Conservation (phyloP, 2,329 filamentous ascomycete genomes). For the Colletotrichum chrysophilum region DNA sequence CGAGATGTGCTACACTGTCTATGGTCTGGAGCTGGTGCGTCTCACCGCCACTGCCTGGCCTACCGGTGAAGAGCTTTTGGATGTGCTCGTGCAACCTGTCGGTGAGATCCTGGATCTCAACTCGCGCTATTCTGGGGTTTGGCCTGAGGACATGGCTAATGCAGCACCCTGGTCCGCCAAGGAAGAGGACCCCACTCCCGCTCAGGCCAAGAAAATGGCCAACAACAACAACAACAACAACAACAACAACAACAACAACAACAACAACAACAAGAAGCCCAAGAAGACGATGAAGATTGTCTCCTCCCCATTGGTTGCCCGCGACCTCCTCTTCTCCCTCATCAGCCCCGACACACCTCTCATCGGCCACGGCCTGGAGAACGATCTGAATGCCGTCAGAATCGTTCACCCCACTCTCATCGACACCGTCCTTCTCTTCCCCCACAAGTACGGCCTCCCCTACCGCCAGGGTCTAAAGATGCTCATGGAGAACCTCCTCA, state of each 20-base stretch:
- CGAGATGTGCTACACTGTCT: conserved; percentile 94
- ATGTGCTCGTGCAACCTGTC: conserved; percentile 83
- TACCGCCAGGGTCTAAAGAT: conserved; percentile 78
- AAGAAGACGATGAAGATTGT: conserved; percentile 71
- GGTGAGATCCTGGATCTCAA: conserved; percentile 91
- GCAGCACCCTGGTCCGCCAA: conserved; percentile 62
- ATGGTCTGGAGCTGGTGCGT: conserved; percentile 87
- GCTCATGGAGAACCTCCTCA: conserved; percentile 73
- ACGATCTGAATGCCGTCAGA: conserved; percentile 86
- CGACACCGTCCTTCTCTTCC: conserved; percentile 86
- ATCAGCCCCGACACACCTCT: conserved; percentile 80
- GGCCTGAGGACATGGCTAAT: conserved; percentile 74
- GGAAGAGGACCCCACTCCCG: conserved; percentile 22
- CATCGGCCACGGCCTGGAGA: conserved; percentile 93
- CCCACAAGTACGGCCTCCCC: conserved; percentile 78
- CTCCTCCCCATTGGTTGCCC: conserved; percentile 74
- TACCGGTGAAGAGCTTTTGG: conserved; percentile 73
- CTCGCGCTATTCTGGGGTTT: conserved; percentile 89
- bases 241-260: too few relatives aligned
- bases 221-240: background rate
- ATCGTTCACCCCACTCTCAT: conserved; percentile 85
- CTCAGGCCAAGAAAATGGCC: conserved; percentile 24
- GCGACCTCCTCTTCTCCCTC: conserved; percentile 76
- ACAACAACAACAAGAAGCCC: conserved; percentile 20
- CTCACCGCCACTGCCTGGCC: conserved; percentile 92